Percentiles rank a stretch among this genome's conserved stretches.
Evolutionary conservation across 495 filamentous ascomycete species (phyloP).

Genomic region (Penicillium lagena): DNA sequence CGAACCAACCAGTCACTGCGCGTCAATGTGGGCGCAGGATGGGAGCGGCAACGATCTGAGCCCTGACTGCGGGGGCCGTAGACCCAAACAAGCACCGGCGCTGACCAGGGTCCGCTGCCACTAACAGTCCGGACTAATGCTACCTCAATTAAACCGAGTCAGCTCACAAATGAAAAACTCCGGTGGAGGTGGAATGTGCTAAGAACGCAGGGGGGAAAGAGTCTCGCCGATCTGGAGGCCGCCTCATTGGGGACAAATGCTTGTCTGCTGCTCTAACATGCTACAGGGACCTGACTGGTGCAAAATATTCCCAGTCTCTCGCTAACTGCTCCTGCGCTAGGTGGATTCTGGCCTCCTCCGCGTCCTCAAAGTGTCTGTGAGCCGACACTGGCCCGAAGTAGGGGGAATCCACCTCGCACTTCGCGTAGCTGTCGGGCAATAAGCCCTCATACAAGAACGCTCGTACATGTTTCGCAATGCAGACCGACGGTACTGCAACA

Average conservation of each 20-base stretch:
- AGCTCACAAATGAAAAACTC: too few species aligned
- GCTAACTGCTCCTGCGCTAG: constrained; percentile 4
- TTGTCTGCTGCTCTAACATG: background rate
- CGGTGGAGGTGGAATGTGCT: too few species aligned
- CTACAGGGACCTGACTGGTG: background rate
- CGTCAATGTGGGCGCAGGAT: too few species aligned
- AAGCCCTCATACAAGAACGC: constrained; percentile 30
- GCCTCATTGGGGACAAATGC: background rate
- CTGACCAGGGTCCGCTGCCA: too few species aligned
- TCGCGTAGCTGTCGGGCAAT: constrained; percentile 22
- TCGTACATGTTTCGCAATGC: constrained; percentile 25
- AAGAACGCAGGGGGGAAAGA: too few species aligned
- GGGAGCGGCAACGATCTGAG: too few species aligned
- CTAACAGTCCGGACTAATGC: too few species aligned
- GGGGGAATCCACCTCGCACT: constrained; percentile 24
- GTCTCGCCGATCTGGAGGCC: background rate
- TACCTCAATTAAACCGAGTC: too few species aligned
- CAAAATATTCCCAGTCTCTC: constrained; percentile 1
- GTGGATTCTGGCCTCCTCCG: constrained; percentile 8
- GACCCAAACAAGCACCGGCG: too few species aligned
- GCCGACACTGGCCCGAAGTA: constrained; percentile 18
- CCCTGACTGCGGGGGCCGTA: too few species aligned
- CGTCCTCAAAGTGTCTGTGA: constrained; percentile 5
- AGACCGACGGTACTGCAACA: constrained; percentile 31
- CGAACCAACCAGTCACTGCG: too few species aligned